Evolutionary conservation across 1,284 basidiomycete species (phyloP), one percentile per base, ranked within the genome.

Genomic region (Boletellus deceptivus): DNA sequence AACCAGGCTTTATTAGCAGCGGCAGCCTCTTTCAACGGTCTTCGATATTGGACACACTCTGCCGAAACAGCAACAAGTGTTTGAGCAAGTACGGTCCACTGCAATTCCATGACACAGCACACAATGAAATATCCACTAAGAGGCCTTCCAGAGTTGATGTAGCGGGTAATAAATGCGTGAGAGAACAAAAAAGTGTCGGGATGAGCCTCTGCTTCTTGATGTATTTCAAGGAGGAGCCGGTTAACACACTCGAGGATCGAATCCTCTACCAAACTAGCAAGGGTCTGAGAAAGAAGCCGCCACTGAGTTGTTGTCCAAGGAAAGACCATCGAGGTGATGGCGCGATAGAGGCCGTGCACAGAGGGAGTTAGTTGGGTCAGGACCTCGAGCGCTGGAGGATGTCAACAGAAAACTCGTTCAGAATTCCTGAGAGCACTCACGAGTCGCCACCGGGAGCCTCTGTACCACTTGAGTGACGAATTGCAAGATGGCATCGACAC

Each of bases 71-170:
- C 74, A 8, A 76, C 77, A 41, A 93, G 72, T 1, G 79, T 80
- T 65, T 93, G 91, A 1, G 91, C 86, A 14, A 94, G 76, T 16
- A 90, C 77, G 1, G 89, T 91, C 83, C 89, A 91, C 59, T 90
- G 82, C 25, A 84, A 84, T 65, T 93, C 91, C 61, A 93, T 79
- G 27, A 89, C 82, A 60, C 89, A 91, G 69, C 91, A 92, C 7
- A 92, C 82, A 49, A 91, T 80, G 62, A 95, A 93, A 65, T 93
- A 91, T 16, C 92, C 91, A 46, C 87, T 91, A 18, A 95, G 75
- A 13, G 92, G 91, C 10, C 88, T 78, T 18, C 85, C 87, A 44
- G 80, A 79, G 16, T 79, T 75, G 20, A 89, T 77, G 65, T 96
- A 96, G 34, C 89, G 83, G 16, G 85, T 75, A 36, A 94, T 76